Evolutionary conservation across 768 basidiomycete genomes (phyloP).

Genomic region (Auriscalpium microsporum): DNA sequence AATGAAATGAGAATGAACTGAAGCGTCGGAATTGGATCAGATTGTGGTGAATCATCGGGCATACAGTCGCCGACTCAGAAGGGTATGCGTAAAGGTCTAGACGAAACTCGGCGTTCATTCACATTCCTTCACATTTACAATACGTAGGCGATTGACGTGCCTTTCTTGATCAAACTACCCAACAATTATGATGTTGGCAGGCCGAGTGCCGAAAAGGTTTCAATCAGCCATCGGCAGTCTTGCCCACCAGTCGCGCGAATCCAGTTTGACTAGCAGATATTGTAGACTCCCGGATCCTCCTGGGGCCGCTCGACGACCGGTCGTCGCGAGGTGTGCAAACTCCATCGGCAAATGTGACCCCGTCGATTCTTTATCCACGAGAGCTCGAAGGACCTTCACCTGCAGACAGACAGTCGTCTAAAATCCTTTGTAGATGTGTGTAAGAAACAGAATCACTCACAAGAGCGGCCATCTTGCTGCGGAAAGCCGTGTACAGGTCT

Average conservation of each 20-base stretch:
- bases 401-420: slow-evolving; percentile 20
- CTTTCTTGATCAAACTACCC: too few species aligned
- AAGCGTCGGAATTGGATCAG: too few species aligned
- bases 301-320: slow-evolving; percentile 3
- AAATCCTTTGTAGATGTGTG: too few species aligned
- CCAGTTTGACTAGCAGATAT: slow-evolving; percentile 14
- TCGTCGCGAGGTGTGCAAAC: slow-evolving; percentile 8
- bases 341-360: slow-evolving; percentile 13
- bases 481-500: slow-evolving; percentile 45
- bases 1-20: too few species aligned
- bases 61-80: too few species aligned
- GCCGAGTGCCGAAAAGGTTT: too few species aligned
- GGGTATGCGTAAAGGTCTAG: too few species aligned
- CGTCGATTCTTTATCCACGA: slow-evolving; percentile 41
- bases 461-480: slow-evolving; percentile 44
- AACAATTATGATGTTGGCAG: too few species aligned
- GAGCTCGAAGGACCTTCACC: slow-evolving; percentile 46
- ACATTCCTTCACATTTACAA: too few species aligned
- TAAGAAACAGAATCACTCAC: slow-evolving; percentile 31
- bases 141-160: too few species aligned
- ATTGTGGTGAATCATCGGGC: too few species aligned
- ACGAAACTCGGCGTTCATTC: too few species aligned
- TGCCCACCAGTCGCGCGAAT: slow-evolving; percentile 1
- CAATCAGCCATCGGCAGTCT: neutral
- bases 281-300: slow-evolving; percentile 12